Base-by-base conservation (phyloP, 2,329 filamentous ascomycete genomes). In the Blastomyces silverae region DNA sequence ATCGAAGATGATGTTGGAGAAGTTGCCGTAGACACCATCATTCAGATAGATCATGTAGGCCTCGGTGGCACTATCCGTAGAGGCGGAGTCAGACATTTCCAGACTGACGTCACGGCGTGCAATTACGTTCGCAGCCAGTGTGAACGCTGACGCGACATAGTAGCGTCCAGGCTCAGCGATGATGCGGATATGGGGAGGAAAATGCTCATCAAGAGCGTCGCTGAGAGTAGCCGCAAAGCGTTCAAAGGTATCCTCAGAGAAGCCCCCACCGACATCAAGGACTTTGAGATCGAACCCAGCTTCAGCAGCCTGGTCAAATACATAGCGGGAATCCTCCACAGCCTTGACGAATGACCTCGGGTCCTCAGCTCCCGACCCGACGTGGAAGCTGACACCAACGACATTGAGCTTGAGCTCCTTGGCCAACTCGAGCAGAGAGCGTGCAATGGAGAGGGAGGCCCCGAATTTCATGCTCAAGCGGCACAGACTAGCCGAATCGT, bases 1-100 rank as follows among this genome's bases (percentile, higher is more conserved):
- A 74, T 97, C 94, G 76, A 97, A 99, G 82, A 97, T 96, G 83
- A 97, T 97, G 85, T 92, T 95, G 70, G 91, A 96, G 75, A 99
- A 97, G 81, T 97, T 97, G 73, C 94, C 94, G 74, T 99, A 99
- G 63, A 97, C 89, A 37, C 94, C 94, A 71, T 99, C 94, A 75
- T 99, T 99, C 76, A 97, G 82, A 77, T 99, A 99, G 58, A 97
- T 81, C 94, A 97, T 99, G 83, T 96, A 97, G 70, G 88, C 90
- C 58, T 75, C 74, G 50, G 80, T 81, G 17, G 89, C 86, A 73
- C 93, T 87, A 68, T 88, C 84, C 56, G 62, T 61, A 15, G 67
- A 69, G 4, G 67, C 67, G 3, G 66, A 65, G 53, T 69, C 67
- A 39, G 67, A 69, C 37, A 60, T 59, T 25, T 67, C 65, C 22